Percentiles rank a stretch among this genome's conserved stretches.
phyloP scores from a whole-genome alignment of 2,329 filamentous ascomycete genomes.

The Calonectria naviculata region DNA sequence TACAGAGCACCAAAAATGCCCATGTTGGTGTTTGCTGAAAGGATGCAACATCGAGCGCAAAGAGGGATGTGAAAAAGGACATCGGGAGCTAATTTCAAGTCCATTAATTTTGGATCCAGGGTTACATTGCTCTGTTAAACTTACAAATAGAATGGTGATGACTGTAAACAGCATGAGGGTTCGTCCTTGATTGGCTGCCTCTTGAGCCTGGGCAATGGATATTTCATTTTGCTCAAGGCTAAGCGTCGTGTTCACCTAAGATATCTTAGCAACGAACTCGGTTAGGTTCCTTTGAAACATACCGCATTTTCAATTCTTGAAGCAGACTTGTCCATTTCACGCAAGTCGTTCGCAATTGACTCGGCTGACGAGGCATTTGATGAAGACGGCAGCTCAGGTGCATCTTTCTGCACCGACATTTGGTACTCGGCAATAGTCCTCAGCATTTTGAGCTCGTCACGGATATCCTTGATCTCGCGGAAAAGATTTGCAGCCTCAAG shows the following conservation, averaged over 20 bases:
- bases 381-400: background rate
- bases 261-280: background rate
- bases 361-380: background rate
- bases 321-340: constrained; percentile 29
- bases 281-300: background rate
- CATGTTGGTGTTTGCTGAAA: constrained; percentile 26
- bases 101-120: background rate
- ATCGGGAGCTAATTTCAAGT: constrained; percentile 17
- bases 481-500: constrained; percentile 12
- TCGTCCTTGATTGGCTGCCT: constrained; percentile 21
- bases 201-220: constrained; percentile 23
- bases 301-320: constrained; percentile 28
- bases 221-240: constrained; percentile 28
- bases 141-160: constrained; percentile 31
- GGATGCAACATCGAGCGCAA: constrained; percentile 26
- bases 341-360: constrained; percentile 24
- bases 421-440: constrained; percentile 24
- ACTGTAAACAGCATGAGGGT: constrained; percentile 31
- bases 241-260: constrained; percentile 23
- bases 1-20: constrained; percentile 13
- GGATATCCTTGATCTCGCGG: constrained; percentile 36
- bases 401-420: constrained; percentile 8
- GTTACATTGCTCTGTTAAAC: background rate
- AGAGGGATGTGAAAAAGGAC: constrained; percentile 31
- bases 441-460: constrained; percentile 36